These are phyloP conservation scores for Boletus pseudo-olivaceus DNA, from an alignment of 768 basidiomycete genomes.

Conservation along the genomic window DNA sequence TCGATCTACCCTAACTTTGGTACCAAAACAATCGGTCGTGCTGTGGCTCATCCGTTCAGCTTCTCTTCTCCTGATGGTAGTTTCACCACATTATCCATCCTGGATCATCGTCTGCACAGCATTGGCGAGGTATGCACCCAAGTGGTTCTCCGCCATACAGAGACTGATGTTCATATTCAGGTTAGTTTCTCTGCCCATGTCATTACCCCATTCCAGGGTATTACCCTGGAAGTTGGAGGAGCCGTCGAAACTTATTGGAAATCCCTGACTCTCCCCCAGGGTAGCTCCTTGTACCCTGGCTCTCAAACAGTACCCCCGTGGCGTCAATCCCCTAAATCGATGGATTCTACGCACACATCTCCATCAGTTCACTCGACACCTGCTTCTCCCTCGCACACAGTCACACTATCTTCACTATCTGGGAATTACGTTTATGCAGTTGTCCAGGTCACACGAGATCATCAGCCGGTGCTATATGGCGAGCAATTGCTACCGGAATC, in stretches of 20 bases:
- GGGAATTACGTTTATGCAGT: conserved; percentile 86
- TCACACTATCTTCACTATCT: conserved; percentile 85
- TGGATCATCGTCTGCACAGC: conserved; percentile 89
- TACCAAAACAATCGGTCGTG: conserved; percentile 92
- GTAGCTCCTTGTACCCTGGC: conserved; percentile 28
- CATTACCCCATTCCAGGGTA: conserved; percentile 85
- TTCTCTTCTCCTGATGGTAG: conserved; percentile 57
- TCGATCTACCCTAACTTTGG: conserved; percentile 98
- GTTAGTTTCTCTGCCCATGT: conserved; percentile 86
- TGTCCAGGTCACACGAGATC: conserved; percentile 89
- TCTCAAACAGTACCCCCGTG: conserved; percentile 37
- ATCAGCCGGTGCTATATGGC: conserved; percentile 81
- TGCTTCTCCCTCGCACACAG: conserved; percentile 47
- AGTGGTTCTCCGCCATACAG: neutral
- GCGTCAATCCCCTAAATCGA: conserved; percentile 31
- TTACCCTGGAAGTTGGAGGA: conserved; percentile 91
- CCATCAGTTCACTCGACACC: conserved; percentile 60
- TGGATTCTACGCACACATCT: conserved; percentile 62
- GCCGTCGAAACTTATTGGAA: conserved; percentile 99
- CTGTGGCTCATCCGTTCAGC: conserved; percentile 75
- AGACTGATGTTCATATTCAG: conserved; percentile 36
- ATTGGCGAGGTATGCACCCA: conserved; percentile 76
- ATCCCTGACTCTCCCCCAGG: conserved; percentile 45
- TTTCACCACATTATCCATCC: conserved; percentile 67
- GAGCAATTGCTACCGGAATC: conserved; percentile 73